Base-by-base conservation (phyloP, 345 rosid species). In the Cochlearia excelsa region DNA sequence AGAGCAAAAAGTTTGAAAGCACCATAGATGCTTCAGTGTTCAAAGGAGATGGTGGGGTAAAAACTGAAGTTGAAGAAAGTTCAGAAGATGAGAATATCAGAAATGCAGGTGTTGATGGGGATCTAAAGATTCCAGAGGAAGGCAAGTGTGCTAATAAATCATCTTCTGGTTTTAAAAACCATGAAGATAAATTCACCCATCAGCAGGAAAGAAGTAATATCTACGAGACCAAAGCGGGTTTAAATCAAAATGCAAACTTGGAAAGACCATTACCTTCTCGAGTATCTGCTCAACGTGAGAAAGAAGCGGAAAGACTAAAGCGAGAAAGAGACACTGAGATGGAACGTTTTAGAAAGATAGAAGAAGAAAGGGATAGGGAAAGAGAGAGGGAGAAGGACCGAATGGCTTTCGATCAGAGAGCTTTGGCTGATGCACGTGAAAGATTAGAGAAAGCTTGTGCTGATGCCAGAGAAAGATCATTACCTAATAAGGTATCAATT, bases 331-430 rank as follows among this genome's bases (percentile, higher is more conserved):
- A 78, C 70, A 37, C 74, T 35, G 93, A 92, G 62, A 66, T 33
- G 67, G 90, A 86, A 47, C 86, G 69, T 16, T 78, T 85, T 46
- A 79, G 83, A 75, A 89, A 77, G 82, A 61, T 83, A 39, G 95
- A 93, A 67, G 97, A 83, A 73, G 89, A 87, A 76, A 81, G 75
- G 71, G 99, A 93, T 59, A 87, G 94, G 70, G 92, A 86, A 63
- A 84, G 88, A 67, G 97, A 93, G 59, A 83, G 94, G 64, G 99
- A 87, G 70, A 89, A 93, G 68, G 99, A 93, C 62, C 85, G 92
- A 75, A 89, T 93, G 95, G 90, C 86, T 40, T 84, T 89, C 38
- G 94, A 93, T 59, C 85, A 81, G 68, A 84, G 90, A 77, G 82
- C 90, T 46, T 68, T 87, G 59, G 79, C 83, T 40, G 97, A 87